These are phyloP conservation scores for Phoma herbarum DNA, from an alignment of 2,329 filamentous ascomycete genomes.

Conservation along the genomic window DNA sequence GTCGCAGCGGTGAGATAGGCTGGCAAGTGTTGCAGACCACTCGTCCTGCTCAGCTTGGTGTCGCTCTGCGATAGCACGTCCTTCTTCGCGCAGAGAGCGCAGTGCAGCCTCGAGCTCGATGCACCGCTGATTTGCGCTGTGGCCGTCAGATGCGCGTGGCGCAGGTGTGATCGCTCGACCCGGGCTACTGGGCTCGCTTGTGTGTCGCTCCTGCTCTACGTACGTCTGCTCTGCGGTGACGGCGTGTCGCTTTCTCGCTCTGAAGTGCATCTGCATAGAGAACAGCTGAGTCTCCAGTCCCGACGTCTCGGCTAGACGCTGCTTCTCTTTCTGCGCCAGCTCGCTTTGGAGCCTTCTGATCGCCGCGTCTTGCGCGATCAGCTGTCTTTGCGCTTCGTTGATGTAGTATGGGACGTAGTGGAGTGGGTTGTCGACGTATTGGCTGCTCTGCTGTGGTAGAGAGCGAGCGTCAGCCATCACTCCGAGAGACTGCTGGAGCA, in stretches of 20 bases:
- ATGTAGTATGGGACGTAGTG: neutral
- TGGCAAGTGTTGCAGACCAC: neutral
- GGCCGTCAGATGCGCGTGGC: neutral
- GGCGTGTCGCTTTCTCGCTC: neutral
- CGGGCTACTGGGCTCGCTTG: neutral
- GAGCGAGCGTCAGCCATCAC: too few species aligned
- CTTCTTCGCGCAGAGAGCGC: neutral
- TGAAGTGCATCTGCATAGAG: neutral
- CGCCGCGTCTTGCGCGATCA: neutral
- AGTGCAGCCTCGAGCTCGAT: neutral
- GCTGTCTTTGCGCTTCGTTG: neutral
- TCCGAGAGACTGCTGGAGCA: neutral
- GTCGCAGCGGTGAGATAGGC: neutral
- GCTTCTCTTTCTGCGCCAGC: neutral
- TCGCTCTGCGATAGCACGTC: neutral
- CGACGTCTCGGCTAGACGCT: neutral
- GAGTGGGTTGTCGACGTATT: neutral
- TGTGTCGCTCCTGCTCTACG: neutral
- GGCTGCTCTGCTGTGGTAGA: neutral
- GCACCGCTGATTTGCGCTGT: neutral
- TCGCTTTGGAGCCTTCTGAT: neutral
- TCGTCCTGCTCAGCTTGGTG: neutral
- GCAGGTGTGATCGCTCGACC: neutral
- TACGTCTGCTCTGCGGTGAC: neutral
- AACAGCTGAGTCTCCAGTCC: neutral